Evolutionary conservation across 2,329 filamentous ascomycete genomes (phyloP), one percentile per base, ranked within the genome.

Genomic region (Hypoxylon sp.): DNA sequence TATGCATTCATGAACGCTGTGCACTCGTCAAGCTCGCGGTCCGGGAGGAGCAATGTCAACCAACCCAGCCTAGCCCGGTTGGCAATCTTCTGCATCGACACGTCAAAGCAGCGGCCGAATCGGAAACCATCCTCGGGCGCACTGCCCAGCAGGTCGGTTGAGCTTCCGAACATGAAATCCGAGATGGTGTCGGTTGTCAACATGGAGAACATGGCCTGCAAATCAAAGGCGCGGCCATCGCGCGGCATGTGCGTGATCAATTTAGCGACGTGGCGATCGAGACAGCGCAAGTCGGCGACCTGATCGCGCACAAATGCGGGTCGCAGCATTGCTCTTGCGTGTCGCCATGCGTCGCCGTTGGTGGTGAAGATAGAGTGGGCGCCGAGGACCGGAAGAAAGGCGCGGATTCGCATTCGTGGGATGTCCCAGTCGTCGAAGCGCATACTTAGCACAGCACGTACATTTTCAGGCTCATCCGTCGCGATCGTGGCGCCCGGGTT

Each of bases 151-250:
- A 79, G 74, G 57, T 82, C 77, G 6, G 82, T 84, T 11, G 82
- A 82, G 56, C 79, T 78, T 11, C 83, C 83, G 61, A 85, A 81
- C 79, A 88, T 82, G 76, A 93, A 93, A 58, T 90, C 89, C 0
- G 89, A 92, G 3, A 89, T 88, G 0, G 86, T 86, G 72, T 92
- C 89, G 69, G 92, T 86, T 0, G 89, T 91, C 59, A 93, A 82
- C 74, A 85, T 83, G 72, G 90, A 90, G 74, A 93, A 88, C 11
- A 92, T 79, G 2, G 82, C 81, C 69, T 91, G 88, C 4, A 93
- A 76, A 70, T 93, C 89, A 19, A 93, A 82, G 0, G 80, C 82
- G 1, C 78, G 77, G 53, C 87, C 84, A 73, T 89, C 83, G 11
- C 74, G 78, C 0, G 89, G 89, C 3, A 93, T 84, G 4, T 84